These are phyloP conservation scores for Fraxinus platypoda DNA, from an alignment of 305 asterid species.

Conservation along the genomic window DNA sequence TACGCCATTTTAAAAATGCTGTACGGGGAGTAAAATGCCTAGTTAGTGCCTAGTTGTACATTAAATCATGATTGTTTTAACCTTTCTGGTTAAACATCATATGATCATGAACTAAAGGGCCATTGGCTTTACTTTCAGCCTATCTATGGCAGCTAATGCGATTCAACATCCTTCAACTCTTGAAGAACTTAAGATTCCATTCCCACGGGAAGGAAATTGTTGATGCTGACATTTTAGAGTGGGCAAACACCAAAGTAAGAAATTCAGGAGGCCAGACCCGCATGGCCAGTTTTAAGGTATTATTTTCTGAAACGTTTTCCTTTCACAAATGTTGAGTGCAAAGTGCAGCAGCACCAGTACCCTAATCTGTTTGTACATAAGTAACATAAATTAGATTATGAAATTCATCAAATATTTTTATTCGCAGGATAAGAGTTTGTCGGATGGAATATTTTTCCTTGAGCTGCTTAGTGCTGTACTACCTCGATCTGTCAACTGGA, in stretches of 20 bases:
- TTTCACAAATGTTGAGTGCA: conserved; percentile 1
- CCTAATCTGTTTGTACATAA: too few species aligned
- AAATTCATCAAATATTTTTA: not conserved
- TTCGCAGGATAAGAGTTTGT: conserved; percentile 80
- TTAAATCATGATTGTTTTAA: not conserved
- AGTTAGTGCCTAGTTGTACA: not conserved
- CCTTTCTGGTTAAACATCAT: not conserved
- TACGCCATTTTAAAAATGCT: conserved; percentile 8
- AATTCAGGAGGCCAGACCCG: conserved; percentile 65
- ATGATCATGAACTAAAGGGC: conserved; percentile 16
- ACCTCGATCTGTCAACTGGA: conserved; percentile 96
- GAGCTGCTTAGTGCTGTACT: conserved; percentile 93
- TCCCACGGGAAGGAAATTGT: conserved; percentile 84
- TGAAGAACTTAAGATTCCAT: conserved; percentile 84
- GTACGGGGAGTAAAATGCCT: not conserved
- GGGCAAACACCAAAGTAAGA: conserved; percentile 83
- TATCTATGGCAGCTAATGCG: conserved; percentile 97
- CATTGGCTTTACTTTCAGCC: conserved; percentile 55
- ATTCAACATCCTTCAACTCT: conserved; percentile 83
- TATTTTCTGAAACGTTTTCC: conserved; percentile 10
- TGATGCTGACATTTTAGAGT: conserved; percentile 76
- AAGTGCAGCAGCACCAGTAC: not conserved
- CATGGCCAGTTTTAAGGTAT: conserved; percentile 83
- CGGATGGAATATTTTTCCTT: conserved; percentile 83
- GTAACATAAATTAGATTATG: not conserved